These are phyloP conservation scores for Phlyctochytrium bullatum DNA, from an alignment of 192 early-diverging fungal species.

Conservation along the genomic window DNA sequence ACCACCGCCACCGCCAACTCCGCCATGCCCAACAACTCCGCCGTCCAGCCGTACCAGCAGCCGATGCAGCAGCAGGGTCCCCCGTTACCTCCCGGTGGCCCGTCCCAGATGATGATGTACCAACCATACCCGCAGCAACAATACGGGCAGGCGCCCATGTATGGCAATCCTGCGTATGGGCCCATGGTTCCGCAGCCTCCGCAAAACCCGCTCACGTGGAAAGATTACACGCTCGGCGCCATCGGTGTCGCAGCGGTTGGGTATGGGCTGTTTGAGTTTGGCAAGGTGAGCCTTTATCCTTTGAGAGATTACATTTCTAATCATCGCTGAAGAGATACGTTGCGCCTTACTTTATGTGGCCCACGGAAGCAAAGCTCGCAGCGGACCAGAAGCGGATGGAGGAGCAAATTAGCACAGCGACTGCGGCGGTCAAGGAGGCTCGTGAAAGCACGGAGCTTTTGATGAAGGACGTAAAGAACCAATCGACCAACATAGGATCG, in stretches of 20 bases:
- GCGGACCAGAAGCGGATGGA: slow-evolving; percentile 18
- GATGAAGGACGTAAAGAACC: slow-evolving; percentile 61
- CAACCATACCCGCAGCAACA: background rate
- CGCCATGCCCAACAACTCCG: slow-evolving; percentile 4
- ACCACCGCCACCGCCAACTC: background rate
- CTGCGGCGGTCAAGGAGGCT: slow-evolving; percentile 11
- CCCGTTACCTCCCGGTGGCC: slow-evolving; percentile 14
- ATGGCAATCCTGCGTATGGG: background rate
- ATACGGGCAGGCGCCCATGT: background rate
- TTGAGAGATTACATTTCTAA: background rate
- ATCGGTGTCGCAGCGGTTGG: slow-evolving; percentile 82
- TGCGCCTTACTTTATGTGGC: slow-evolving; percentile 30
- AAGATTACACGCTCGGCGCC: slow-evolving; percentile 88
- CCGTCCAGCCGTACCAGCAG: background rate
- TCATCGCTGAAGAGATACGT: slow-evolving; percentile 27
- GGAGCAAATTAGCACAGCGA: background rate
- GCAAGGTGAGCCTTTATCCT: slow-evolving; percentile 58
- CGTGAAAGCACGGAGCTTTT: background rate
- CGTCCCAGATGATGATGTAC: background rate
- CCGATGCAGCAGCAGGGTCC: background rate
- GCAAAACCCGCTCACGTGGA: slow-evolving; percentile 78
- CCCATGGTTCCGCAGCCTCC: background rate
- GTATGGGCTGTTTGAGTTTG: slow-evolving; percentile 77
- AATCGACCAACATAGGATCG: slow-evolving; percentile 64
- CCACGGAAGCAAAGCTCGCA: slow-evolving; percentile 8